Conservation (phyloP, 2,329 filamentous ascomycete species). For the Aspergillus flavus region DNA sequence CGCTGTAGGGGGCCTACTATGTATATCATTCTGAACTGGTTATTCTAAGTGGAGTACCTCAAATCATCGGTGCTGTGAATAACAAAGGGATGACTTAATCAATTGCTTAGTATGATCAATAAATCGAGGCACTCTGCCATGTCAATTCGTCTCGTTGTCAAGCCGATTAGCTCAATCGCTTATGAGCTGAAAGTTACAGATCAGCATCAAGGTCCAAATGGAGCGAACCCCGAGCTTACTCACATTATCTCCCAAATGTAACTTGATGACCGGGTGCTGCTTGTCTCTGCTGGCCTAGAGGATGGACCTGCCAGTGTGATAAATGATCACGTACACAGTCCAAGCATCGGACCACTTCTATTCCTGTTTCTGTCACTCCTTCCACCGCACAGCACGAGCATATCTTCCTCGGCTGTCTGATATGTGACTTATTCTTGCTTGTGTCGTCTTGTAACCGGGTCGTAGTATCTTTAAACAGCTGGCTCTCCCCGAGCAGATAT, state of each 20-base stretch:
- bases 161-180: neutral
- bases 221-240: neutral
- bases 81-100: neutral
- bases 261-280: neutral
- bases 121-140: neutral
- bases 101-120: neutral
- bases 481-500: neutral
- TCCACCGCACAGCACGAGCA: slow-evolving; percentile 46
- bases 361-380: slow-evolving; percentile 38
- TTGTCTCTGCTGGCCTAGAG: neutral
- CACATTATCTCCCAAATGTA: neutral
- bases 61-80: neutral
- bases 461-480: slow-evolving; percentile 9
- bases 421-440: slow-evolving; percentile 1
- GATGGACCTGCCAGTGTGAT: slow-evolving; percentile 16
- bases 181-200: neutral
- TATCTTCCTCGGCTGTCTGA: slow-evolving; percentile 32
- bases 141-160: neutral
- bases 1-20: neutral
- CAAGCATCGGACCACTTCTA: slow-evolving; percentile 41
- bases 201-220: neutral
- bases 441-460: slow-evolving; percentile 7
- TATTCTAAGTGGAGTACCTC: neutral
- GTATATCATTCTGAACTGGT: neutral
- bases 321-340: slow-evolving; percentile 34